Conservation (phyloP, 345 rosid species). For the Bruguiera parviflora region DNA sequence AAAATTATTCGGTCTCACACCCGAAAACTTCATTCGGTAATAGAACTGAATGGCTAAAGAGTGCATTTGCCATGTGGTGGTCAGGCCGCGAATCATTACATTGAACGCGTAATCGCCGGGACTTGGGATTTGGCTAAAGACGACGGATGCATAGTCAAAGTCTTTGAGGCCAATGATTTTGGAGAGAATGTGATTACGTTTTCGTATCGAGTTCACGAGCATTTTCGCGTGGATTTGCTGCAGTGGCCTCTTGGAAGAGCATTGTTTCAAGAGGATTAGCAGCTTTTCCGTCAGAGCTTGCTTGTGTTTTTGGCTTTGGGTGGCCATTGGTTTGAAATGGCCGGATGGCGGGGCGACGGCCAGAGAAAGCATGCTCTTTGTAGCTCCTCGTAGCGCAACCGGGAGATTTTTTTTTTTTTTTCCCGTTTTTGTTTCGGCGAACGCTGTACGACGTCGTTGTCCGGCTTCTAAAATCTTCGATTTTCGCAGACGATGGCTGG, state of each 20-base stretch:
- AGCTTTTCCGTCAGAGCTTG: slow-evolving; percentile 30
- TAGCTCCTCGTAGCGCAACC: too few species aligned
- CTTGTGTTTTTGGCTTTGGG: background rate
- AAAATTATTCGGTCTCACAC: slow-evolving; percentile 60
- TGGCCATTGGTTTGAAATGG: background rate
- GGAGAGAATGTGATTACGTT: slow-evolving; percentile 65
- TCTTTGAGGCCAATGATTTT: slow-evolving; percentile 58
- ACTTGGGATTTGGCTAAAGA: slow-evolving; percentile 49
- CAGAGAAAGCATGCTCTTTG: background rate
- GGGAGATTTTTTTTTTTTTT: too few species aligned
- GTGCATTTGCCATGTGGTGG: slow-evolving; percentile 53
- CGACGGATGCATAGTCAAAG: slow-evolving; percentile 49
- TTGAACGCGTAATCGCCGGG: slow-evolving; percentile 76
- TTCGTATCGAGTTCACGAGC: slow-evolving; percentile 40
- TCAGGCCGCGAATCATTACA: slow-evolving; percentile 69
- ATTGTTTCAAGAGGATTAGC: slow-evolving; percentile 38
- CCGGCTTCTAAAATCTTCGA: too few species aligned
- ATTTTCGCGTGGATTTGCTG: slow-evolving; percentile 73
- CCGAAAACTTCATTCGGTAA: slow-evolving; percentile 50
- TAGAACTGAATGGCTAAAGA: slow-evolving; percentile 42
- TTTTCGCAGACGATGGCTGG: too few species aligned
- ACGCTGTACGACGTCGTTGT: too few species aligned
- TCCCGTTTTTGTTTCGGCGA: too few species aligned
- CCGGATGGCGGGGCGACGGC: slow-evolving; percentile 5
- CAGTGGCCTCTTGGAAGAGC: slow-evolving; percentile 35